Evolutionary conservation across 2,329 filamentous ascomycete genomes (phyloP).

Genomic region (Raffaelea ambrosiae): DNA sequence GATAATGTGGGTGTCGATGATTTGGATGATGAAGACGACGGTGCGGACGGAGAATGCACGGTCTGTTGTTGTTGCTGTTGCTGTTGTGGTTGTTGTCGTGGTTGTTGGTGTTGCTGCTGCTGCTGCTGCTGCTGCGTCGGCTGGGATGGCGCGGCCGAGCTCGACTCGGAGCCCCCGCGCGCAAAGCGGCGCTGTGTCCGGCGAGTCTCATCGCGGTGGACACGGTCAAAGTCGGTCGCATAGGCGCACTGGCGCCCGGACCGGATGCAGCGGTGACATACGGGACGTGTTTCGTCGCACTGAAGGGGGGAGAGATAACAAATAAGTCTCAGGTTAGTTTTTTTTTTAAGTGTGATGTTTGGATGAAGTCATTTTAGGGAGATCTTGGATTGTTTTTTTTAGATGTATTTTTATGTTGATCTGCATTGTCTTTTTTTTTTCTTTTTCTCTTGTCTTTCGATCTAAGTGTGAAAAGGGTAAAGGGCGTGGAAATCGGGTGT

Average conservation of each 20-base stretch:
- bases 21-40: neutral
- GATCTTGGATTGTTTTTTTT: too few species aligned
- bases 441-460: too few species aligned
- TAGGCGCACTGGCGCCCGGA: constrained; percentile 6
- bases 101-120: neutral
- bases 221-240: constrained; percentile 7
- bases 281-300: constrained; percentile 6
- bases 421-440: too few species aligned
- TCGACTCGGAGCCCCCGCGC: neutral
- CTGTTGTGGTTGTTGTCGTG: neutral
- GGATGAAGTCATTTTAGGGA: neutral
- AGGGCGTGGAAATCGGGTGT: too few species aligned
- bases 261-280: constrained; percentile 7
- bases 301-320: neutral
- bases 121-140: neutral
- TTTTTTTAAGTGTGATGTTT: neutral
- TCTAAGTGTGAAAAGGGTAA: too few species aligned
- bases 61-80: neutral
- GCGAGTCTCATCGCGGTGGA: constrained; percentile 7
- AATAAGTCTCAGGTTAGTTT: neutral
- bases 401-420: too few species aligned
- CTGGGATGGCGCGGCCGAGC: neutral
- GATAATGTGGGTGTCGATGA: neutral
- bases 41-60: neutral
- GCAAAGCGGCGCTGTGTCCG: constrained; percentile 3